A percentile compares a stretch with the other conserved stretches of the same genome.
These are phyloP conservation scores for Austroboletus eburneus DNA, from an alignment of 768 basidiomycete species.

Conservation along the genomic window DNA sequence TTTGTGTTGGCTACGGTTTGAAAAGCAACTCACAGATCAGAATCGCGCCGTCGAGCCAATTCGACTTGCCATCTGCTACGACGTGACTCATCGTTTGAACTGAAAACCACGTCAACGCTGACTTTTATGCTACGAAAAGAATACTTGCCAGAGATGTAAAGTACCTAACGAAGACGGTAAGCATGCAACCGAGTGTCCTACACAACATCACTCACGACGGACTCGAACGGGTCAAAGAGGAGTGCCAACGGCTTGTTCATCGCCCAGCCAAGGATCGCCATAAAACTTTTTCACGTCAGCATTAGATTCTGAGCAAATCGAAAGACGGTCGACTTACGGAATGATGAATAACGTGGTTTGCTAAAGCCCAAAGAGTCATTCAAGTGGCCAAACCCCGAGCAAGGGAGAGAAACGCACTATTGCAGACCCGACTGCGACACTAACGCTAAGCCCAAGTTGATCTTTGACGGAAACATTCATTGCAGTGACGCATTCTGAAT, in stretches of 20 bases:
- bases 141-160: conserved; percentile 35
- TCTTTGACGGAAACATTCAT: conserved; percentile 85
- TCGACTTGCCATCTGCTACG: conserved; percentile 76
- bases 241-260: conserved; percentile 76
- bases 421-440: conserved; percentile 78
- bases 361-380: conserved; percentile 30
- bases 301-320: neutral
- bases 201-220: conserved; percentile 43
- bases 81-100: conserved; percentile 84
- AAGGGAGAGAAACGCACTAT: conserved; percentile 44
- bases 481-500: conserved; percentile 79
- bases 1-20: too few relatives aligned
- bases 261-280: conserved; percentile 75
- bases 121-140: conserved; percentile 33
- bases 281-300: conserved; percentile 44
- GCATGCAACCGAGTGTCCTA: neutral
- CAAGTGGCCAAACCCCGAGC: neutral
- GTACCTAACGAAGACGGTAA: conserved; percentile 25
- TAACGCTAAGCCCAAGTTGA: conserved; percentile 77
- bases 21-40: conserved; percentile 55
- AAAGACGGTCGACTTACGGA: conserved; percentile 45
- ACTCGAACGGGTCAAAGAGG: conserved; percentile 88
- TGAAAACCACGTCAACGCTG: conserved; percentile 22
- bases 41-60: conserved; percentile 79
- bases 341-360: conserved; percentile 86